Base-by-base conservation (phyloP, 1,139 yeast species). In the Wickerhamiella infanticola region DNA sequence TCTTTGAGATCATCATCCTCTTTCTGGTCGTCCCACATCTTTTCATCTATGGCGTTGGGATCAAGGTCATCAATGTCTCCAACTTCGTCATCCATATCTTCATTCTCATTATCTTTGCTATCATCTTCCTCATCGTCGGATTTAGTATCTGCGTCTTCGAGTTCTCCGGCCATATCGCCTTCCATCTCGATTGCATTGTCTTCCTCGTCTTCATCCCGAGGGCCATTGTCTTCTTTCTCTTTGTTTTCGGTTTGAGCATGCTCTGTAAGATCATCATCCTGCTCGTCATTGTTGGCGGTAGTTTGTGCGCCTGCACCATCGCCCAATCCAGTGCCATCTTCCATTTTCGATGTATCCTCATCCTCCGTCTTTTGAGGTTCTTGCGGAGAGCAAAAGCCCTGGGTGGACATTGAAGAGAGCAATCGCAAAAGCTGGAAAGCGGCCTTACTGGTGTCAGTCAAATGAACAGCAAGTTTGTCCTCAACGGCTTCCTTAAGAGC, bases 11-110 rank as follows among this genome's bases (percentile, higher is more conserved):
- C 69, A 35, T 82, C 86, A 23, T 82, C 88, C 47, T 78, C 74
- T 11, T 82, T 82, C 61, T 88, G 86, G 58, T 86, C 97, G 58
- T 90, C 94, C 98, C 98, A 90, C 95, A 90, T 84, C 66, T 90
- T 90, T 56, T 93, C 98, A 62, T 93, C 98, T 44, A 90, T 77
- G 4, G 95, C 95, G 63, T 88, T 84, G 1, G 95, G 95, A 69
- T 90, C 97, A 49, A 82, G 69, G 47, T 85, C 93, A 60, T 86
- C 95, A 39, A 88, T 69, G 56, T 86, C 85, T 53, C 93, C 97
- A 46, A 88, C 72, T 58, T 86, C 93, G 55, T 90, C 97, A 56
- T 88, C 96, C 50, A 86, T 61, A 2, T 74, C 77, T 3, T 73
- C 73, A 2, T 70, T 74, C 3, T 75, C 77, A 9, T 76, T 79